A percentile compares a stretch with the other conserved stretches of the same genome.
Evolutionary conservation across 1,284 basidiomycete genomes (phyloP).

Genomic region (Mycocalia duriaeana): DNA sequence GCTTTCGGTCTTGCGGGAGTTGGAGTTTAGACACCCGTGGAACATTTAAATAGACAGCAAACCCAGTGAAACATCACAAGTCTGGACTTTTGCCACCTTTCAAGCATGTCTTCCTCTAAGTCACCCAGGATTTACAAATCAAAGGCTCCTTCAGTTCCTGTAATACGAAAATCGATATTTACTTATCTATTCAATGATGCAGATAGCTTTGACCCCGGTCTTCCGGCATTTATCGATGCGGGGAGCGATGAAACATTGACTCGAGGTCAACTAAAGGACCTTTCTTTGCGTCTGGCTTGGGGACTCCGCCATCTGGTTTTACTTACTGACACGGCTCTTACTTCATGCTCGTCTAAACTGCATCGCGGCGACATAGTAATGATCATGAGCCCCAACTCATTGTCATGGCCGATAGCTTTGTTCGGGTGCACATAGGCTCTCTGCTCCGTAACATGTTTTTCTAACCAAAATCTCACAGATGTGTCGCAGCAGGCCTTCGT

Average conservation of each 20-base stretch:
- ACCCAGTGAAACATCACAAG: too few relatives aligned
- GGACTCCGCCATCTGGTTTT: slow-evolving; percentile 44
- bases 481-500: slow-evolving; percentile 47
- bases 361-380: slow-evolving; percentile 43
- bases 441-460: not conserved
- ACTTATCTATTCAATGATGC: slow-evolving; percentile 42
- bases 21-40: too few relatives aligned
- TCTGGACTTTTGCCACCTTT: too few relatives aligned
- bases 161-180: slow-evolving; percentile 42
- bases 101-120: slow-evolving; percentile 30
- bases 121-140: slow-evolving; percentile 40
- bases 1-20: too few relatives aligned
- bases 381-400: slow-evolving; percentile 56
- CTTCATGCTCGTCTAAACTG: slow-evolving; percentile 24
- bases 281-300: slow-evolving; percentile 52
- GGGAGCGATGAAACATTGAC: slow-evolving; percentile 51
- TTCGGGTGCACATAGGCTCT: slow-evolving; percentile 40
- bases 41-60: too few relatives aligned
- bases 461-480: slow-evolving; percentile 3
- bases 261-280: slow-evolving; percentile 47
- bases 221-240: slow-evolving; percentile 66
- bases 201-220: slow-evolving; percentile 29
- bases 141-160: slow-evolving; percentile 26
- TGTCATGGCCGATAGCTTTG: slow-evolving; percentile 59
- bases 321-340: too few relatives aligned